Conservation (phyloP, 2,329 filamentous ascomycete species). For the Zymoseptoria crescenta region DNA sequence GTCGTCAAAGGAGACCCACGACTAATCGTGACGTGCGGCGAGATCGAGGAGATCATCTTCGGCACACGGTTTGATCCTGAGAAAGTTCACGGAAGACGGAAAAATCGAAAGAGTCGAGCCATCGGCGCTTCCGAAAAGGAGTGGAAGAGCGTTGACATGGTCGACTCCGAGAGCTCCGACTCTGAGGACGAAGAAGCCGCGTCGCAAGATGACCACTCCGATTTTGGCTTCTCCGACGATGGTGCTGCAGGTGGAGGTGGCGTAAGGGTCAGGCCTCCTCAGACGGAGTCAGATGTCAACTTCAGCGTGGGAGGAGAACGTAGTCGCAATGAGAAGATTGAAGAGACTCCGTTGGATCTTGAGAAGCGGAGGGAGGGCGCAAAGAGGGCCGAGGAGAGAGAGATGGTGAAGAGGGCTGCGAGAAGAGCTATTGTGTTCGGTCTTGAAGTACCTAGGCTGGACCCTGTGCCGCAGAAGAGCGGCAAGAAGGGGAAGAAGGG, state of each 20-base stretch:
- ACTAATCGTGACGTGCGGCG: constrained; percentile 43
- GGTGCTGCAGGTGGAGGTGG: constrained; percentile 12
- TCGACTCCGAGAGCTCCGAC: constrained; percentile 13
- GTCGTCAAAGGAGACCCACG: constrained; percentile 45
- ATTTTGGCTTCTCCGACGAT: constrained; percentile 2
- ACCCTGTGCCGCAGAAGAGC: constrained; percentile 11
- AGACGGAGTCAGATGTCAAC: constrained; percentile 45
- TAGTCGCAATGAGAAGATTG: constrained; percentile 45
- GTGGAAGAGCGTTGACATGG: constrained; percentile 41
- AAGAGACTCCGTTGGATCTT: constrained; percentile 46
- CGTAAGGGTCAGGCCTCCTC: constrained; percentile 31
- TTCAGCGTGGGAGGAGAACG: constrained; percentile 49
- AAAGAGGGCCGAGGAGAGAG: constrained; percentile 42
- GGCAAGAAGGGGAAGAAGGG: constrained; percentile 7
- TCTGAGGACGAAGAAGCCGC: constrained; percentile 13
- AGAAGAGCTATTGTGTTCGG: constrained; percentile 53
- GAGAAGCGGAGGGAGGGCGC: constrained; percentile 45
- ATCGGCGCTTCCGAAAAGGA: constrained; percentile 32
- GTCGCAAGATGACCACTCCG: constrained; percentile 4
- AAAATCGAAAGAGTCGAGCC: constrained; percentile 39
- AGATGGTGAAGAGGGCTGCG: constrained; percentile 56
- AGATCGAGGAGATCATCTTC: constrained; percentile 47
- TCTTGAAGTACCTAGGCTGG: constrained; percentile 27
- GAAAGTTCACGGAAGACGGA: constrained; percentile 39
- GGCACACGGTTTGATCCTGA: constrained; percentile 38